Conservation (phyloP, 805 yeast genomes). For the Candida qinlingensis region DNA sequence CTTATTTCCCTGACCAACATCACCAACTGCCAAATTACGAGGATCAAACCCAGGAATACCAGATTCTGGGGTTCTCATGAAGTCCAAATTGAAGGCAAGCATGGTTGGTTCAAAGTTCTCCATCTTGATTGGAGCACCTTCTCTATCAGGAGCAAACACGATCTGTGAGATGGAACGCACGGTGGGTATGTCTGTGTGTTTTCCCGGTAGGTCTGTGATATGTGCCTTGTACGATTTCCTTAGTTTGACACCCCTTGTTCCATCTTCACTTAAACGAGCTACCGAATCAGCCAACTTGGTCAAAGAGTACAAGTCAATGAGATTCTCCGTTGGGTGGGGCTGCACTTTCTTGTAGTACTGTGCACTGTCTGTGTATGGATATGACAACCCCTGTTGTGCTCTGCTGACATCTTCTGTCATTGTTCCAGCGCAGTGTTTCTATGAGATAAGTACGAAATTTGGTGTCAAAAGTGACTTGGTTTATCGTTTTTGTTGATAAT, state of each 20-base stretch:
- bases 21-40: constrained; percentile 58
- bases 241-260: constrained; percentile 86
- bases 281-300: constrained; percentile 68
- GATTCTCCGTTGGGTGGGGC: constrained; percentile 72
- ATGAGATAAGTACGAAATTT: background rate
- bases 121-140: constrained; percentile 39
- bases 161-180: constrained; percentile 34
- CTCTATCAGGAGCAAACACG: constrained; percentile 28
- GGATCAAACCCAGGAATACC: constrained; percentile 79
- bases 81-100: constrained; percentile 44
- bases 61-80: constrained; percentile 58
- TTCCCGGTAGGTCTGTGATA: constrained; percentile 79
- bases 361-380: constrained; percentile 36
- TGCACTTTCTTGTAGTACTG: constrained; percentile 31
- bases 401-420: background rate
- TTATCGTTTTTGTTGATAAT: background rate
- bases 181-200: constrained; percentile 55
- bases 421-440: background rate
- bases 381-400: constrained; percentile 24
- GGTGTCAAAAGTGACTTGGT: background rate
- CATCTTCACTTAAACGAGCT: constrained; percentile 83
- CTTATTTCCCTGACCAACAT: constrained; percentile 28
- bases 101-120: constrained; percentile 45
- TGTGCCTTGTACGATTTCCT: constrained; percentile 95
- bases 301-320: constrained; percentile 64